Evolutionary conservation across 805 yeast genomes (phyloP), one percentile per base, ranked within the genome.

Genomic region (Schwanniomyces yamadae): DNA sequence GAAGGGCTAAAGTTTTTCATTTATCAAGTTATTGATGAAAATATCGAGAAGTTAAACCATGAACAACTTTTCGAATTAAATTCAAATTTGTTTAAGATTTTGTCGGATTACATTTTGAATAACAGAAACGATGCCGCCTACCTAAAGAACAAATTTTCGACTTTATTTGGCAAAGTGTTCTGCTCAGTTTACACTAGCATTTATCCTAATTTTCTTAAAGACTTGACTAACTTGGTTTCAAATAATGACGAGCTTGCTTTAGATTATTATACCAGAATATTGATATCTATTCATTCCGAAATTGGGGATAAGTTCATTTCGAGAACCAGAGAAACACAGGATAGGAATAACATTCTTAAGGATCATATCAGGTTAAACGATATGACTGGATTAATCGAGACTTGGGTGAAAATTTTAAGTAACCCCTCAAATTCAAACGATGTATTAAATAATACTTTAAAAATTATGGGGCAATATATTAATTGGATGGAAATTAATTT

Each of bases 401-500:
- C 80, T 11, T 89, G 96, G 96, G 73, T 74, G 49, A 66, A 71
- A 31, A 72, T 82, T 14, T 61, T 85, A 40, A 52, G 54, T 9
- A 61, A 57, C 50, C 20, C 48, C 37, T 27, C 48, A 48, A 38
- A 37, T 24, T 42, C 51, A 8, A 49, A 46, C 5, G 78, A 77
- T 40, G 71, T 84, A 42, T 48, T 85, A 50, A 78, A 73, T 43
- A 74, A 75, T 41, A 64, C 79, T 5, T 69, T 88, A 33, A 69
- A 70, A 34, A 80, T 80, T 37, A 77, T 93, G 37, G 97, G 97
- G 8, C 78, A 79, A 9, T 93, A 84, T 74, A 84, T 89, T 16
- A 81, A 90, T 16, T 93, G 99, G 99, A 87, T 90, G 57, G 95
- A 87, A 55, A 80, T 90, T 42, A 69, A 81, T 36, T 67, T 87